Evolutionary conservation across 2,329 filamentous ascomycete species (phyloP), one percentile per base, ranked within the genome.

Genomic region (Neopestalotiopsis sp.): DNA sequence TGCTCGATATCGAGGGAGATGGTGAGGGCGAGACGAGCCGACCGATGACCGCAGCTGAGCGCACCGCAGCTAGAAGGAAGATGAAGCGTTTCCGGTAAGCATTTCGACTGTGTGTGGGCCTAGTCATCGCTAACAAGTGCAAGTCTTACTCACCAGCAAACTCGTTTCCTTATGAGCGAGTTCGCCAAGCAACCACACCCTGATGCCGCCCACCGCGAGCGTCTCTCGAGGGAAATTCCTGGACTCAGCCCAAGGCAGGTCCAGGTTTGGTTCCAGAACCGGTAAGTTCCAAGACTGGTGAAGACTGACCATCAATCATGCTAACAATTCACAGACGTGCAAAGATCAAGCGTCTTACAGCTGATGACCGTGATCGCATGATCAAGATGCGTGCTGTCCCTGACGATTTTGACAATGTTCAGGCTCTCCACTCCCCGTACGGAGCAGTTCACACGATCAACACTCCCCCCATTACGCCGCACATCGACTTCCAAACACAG

Each of bases 221-320:
- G 94, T 61, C 85, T 98, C 49, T 95, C 95, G 4, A 86, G 92
- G 71, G 94, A 98, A 78, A 98, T 98, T 60, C 95, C 95, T 40
- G 95, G 95, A 0, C 83, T 98, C 63, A 97, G 93, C 75, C 94
- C 95, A 49, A 90, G 95, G 70, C 95, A 98, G 79, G 95, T 98
- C 30, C 95, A 98, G 80, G 95, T 98, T 64, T 98, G 95, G 95
- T 98, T 98, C 81, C 95, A 98, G 81, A 98, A 98, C 81, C 90
- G 95, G 95, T 97, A 87, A 75, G 86, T 77, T 56, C 24, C 40
- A 9, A 32, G 1, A 34, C 20, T 32, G 9, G 6, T 4, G 12
- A 45, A 30, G 17, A 4, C 4, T 6, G 7, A 59, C 4, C 17
- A 17, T 20, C 17, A 20, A 38, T 10, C 6, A 4, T 52, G 20